A percentile compares a stretch with the other conserved stretches of the same genome.
These are phyloP conservation scores for Corrigiola litoralis DNA, from an alignment of 179 eudicot genomes.

Conservation along the genomic window DNA sequence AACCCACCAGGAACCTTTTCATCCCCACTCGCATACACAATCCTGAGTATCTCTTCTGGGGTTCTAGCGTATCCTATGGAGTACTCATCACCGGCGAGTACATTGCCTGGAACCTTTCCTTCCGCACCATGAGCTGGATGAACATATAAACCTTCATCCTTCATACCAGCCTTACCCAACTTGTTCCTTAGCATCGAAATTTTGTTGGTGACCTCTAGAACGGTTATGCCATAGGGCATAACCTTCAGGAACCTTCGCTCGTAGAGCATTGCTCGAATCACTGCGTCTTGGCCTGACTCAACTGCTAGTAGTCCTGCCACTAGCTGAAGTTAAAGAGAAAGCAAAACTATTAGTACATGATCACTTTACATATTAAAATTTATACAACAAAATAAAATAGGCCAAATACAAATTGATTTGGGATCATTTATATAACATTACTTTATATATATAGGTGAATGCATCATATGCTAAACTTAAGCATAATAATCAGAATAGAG, in stretches of 20 bases:
- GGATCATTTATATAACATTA: no score
- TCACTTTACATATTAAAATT: no score
- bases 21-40: constrained; percentile 56
- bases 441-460: no score
- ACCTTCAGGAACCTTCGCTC: constrained; percentile 35
- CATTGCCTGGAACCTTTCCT: constrained; percentile 44
- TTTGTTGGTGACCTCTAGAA: constrained; percentile 56
- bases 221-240: constrained; percentile 51
- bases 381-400: no score
- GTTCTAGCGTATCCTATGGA: constrained; percentile 55
- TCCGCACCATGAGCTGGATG: constrained; percentile 34
- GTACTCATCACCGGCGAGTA: constrained; percentile 49
- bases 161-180: constrained; percentile 46
- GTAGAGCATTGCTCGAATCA: constrained; percentile 66
- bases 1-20: constrained; percentile 59
- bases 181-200: constrained; percentile 57
- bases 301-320: constrained; percentile 81
- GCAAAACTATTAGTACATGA: no score
- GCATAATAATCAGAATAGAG: no score
- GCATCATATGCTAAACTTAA: no score
- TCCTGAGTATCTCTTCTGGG: constrained; percentile 65
- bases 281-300: constrained; percentile 89
- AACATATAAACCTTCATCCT: constrained; percentile 69
- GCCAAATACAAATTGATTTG: no score
- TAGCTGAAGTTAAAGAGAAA: constrained; percentile 33